Evolutionary conservation across 106 monocot species (phyloP), one percentile per base, ranked within the genome.

Genomic region (Gastrodia elata): DNA sequence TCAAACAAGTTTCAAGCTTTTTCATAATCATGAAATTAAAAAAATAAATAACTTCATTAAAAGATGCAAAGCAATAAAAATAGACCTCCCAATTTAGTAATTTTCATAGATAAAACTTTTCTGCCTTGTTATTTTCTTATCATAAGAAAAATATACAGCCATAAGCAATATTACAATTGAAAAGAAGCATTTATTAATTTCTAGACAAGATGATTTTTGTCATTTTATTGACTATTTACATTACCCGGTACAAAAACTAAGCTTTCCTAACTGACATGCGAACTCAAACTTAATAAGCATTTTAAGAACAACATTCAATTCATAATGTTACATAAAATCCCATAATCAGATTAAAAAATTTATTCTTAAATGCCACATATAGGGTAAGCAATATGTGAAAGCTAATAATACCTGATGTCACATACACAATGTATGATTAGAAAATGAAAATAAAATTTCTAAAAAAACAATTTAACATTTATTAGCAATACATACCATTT

Each of bases 401-500:
- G n/a, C 2, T 52, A 61, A 61, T n/a, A n/a, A n/a, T 32, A 61
- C 32, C 20, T 61, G 32, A 61, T 32, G 32, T n/a, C 18, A 37
- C 18, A 67, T 67, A 18, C 67, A 67, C 30, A 32, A 10, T 61
- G 61, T 28, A 61, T 10, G 65, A 34, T 10, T 56, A 27, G 22
- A 8, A 8, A 32, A 24, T 58, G 5, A 40, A 40, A 44, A 68
- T 15, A 44, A 42, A 30, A 48, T 15, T 2, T 18, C 35, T 5
- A 18, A 11, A 24, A 37, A 34, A 15, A 55, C 35, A 55, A 55
- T 37, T 67, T 37, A 39, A 76, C 5, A 5, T 67, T 41, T 13
- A 8, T 8, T 36, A 30, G 14, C 22, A 34, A 18, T 57, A 9
- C 79, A 14, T 89, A 94, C 94, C 94, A 94, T 71, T 94, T 94